phyloP scores from a whole-genome alignment of 768 basidiomycete species.

The Aureoboletus auriporus region DNA sequence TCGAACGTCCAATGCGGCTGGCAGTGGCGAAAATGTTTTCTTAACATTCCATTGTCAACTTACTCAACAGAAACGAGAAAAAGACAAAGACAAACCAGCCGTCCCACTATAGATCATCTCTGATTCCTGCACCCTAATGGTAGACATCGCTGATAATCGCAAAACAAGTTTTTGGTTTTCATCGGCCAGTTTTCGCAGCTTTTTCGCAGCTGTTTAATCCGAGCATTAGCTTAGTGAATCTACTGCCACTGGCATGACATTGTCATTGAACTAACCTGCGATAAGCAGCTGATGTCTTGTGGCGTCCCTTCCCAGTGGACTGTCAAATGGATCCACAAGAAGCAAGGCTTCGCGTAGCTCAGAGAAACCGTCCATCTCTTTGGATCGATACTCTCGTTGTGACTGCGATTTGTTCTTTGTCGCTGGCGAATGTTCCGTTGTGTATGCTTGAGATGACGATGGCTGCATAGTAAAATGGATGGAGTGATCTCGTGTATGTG shows the following conservation, averaged over 20 bases:
- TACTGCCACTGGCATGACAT: background rate
- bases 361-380: slow-evolving; percentile 29
- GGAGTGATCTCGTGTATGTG: slow-evolving; percentile 5
- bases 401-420: slow-evolving; percentile 25
- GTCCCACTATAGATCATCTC: background rate
- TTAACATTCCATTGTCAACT: background rate
- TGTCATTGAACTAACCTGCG: slow-evolving; percentile 14
- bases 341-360: slow-evolving; percentile 25
- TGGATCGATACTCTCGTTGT: slow-evolving; percentile 28
- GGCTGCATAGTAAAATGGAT: slow-evolving; percentile 11
- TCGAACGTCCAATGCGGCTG: too few relatives aligned
- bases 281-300: slow-evolving; percentile 28
- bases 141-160: slow-evolving; percentile 12
- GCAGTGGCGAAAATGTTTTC: slow-evolving; percentile 6
- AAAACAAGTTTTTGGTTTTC: slow-evolving; percentile 19
- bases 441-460: slow-evolving; percentile 7
- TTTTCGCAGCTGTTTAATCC: slow-evolving; percentile 41
- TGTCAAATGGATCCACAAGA: slow-evolving; percentile 22
- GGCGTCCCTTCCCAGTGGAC: slow-evolving; percentile 22
- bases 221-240: slow-evolving; percentile 2
- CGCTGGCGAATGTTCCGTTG: slow-evolving; percentile 4
- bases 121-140: background rate
- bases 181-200: slow-evolving; percentile 35
- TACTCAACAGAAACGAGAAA: background rate
- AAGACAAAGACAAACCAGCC: slow-evolving; percentile 8